Base-by-base conservation (phyloP, 306 rosid species). In the Carpinus fangiana region DNA sequence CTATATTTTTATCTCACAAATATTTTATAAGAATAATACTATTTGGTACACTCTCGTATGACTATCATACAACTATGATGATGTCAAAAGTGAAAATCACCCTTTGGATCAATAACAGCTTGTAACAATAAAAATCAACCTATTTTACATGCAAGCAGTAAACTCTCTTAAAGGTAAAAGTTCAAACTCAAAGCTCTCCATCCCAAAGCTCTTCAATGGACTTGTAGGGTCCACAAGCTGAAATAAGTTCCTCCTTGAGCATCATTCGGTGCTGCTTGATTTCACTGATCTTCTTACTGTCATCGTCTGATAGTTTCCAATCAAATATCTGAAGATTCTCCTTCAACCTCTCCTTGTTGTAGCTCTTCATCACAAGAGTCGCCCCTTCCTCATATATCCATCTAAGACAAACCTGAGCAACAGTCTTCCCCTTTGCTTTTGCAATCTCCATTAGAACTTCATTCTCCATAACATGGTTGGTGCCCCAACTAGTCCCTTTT, bases 321-420 rank as follows among this genome's bases (percentile, higher is more conserved):
- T 69, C 52, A 69, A 69, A 69, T 7, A 69, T 69, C 31, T 69
- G 52, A 16, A 20, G 51, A 14, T 69, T 41, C 31, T 69, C 53
- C 73, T 45, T 45, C 54, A 45, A 69, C 73, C 73, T 69, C 55
- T 21, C 31, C 73, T 69, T 45, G 73, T 69, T 69, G 36, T 69
- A 69, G 52, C 73, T 69, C 34, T 69, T 69, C 28, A 9, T 26
- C 12, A 45, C 23, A 4, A 28, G 53, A 69, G 31, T 16, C 4
- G 5, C 73, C 31, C 31, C 73, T 20, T 69, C 54, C 51, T 69
- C 54, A 69, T 69, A 69, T 18, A 69, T 7, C 52, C 31, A 69
- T 69, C 73, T 69, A 5, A 69, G 73, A 41, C 53, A 69, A 69
- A 71, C 75, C 75, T 71, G 60, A 3, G 60, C 75, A 50, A 71